Conservation (phyloP, 2,329 filamentous ascomycete genomes). For the Cladosporium sp. region DNA sequence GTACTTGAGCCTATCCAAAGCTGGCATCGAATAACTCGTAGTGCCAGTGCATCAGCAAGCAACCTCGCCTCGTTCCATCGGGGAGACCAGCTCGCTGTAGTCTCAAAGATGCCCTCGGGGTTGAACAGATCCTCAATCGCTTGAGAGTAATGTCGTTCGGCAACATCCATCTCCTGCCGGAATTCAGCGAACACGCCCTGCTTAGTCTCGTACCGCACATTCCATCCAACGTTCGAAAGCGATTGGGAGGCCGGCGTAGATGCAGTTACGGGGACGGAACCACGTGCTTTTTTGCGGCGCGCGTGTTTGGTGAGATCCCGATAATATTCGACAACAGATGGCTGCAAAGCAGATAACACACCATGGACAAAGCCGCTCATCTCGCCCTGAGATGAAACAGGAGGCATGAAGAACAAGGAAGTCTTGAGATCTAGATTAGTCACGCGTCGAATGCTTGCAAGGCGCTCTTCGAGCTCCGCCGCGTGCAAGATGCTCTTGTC, state of each 20-base stretch:
- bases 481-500: slow-evolving; percentile 58
- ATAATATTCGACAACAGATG: slow-evolving; percentile 81
- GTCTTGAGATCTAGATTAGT: slow-evolving; percentile 78
- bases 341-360: slow-evolving; percentile 68
- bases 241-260: slow-evolving; percentile 70
- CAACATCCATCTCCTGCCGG: slow-evolving; percentile 84
- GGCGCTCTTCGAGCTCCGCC: slow-evolving; percentile 65
- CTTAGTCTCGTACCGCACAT: slow-evolving; percentile 92
- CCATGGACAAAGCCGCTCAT: slow-evolving; percentile 68
- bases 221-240: slow-evolving; percentile 82
- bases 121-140: slow-evolving; percentile 81
- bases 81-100: slow-evolving; percentile 82
- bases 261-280: slow-evolving; percentile 72
- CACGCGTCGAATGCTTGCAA: slow-evolving; percentile 72
- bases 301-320: slow-evolving; percentile 88
- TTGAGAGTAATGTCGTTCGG: slow-evolving; percentile 77
- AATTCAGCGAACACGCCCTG: slow-evolving; percentile 87
- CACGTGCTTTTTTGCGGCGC: slow-evolving; percentile 77
- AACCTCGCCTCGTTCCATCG: slow-evolving; percentile 92
- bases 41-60: slow-evolving; percentile 72
- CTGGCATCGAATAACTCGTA: slow-evolving; percentile 76
- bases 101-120: slow-evolving; percentile 73
- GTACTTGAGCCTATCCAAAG: slow-evolving; percentile 77
- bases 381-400: slow-evolving; percentile 65
- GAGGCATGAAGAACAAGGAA: slow-evolving; percentile 74